Conservation (phyloP, 805 yeast species). For the Yarrowia hollandica region DNA sequence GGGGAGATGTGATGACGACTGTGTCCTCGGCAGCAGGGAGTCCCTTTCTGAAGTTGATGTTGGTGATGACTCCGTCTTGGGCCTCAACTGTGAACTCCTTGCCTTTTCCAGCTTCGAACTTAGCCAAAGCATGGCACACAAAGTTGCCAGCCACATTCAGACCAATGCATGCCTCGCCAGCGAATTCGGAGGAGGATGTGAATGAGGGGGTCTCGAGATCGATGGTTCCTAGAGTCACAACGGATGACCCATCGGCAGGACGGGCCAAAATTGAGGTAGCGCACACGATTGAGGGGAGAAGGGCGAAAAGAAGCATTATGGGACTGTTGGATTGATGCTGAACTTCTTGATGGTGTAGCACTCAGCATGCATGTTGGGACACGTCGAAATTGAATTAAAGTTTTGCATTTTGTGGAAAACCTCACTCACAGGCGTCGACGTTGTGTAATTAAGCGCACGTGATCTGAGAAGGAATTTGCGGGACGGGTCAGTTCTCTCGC, state of each 20-base stretch:
- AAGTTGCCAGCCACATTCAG: neutral
- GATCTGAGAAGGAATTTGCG: neutral
- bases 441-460: neutral
- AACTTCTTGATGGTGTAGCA: neutral
- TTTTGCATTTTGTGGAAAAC: too few species aligned
- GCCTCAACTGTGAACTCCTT: neutral
- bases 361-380: slow-evolving; percentile 16
- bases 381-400: neutral
- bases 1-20: neutral
- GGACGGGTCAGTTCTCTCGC: neutral
- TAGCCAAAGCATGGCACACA: slow-evolving; percentile 18
- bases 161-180: slow-evolving; percentile 18
- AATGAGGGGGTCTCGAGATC: slow-evolving; percentile 16
- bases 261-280: slow-evolving; percentile 14
- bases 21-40: neutral
- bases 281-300: slow-evolving; percentile 5
- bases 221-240: slow-evolving; percentile 12
- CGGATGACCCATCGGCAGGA: neutral
- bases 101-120: slow-evolving; percentile 3
- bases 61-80: slow-evolving; percentile 3
- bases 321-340: neutral
- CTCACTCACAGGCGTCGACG: too few species aligned
- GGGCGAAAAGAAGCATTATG: neutral
- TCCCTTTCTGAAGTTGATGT: neutral
- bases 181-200: slow-evolving; percentile 12